These are phyloP conservation scores for Pseudogymnoascus sp. DNA, from an alignment of 2,329 filamentous ascomycete species.

Conservation along the genomic window DNA sequence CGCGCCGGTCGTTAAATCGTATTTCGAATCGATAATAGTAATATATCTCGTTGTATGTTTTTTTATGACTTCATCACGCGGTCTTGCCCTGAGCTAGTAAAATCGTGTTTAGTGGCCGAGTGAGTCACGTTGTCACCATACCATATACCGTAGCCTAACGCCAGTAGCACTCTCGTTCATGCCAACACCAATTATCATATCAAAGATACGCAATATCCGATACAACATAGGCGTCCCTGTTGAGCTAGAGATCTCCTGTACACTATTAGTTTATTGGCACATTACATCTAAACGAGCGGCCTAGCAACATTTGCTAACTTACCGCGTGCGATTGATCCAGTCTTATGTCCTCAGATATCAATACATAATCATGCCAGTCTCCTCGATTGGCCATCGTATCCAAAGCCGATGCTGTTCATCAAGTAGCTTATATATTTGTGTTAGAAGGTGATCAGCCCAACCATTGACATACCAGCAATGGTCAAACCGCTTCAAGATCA, in stretches of 20 bases:
- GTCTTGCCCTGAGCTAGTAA: not conserved
- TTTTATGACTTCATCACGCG: not conserved
- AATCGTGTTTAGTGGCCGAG: not conserved
- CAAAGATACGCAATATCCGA: not conserved
- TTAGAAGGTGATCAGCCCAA: constrained; percentile 29
- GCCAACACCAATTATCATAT: not conserved
- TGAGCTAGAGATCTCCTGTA: not conserved
- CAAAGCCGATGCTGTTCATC: constrained; percentile 31
- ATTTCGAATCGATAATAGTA: not conserved
- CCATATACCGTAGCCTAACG: not conserved
- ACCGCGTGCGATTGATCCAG: not conserved
- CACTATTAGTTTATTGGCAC: not conserved
- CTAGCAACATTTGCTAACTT: not conserved
- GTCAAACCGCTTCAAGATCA: constrained; percentile 28
- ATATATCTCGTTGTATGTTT: not conserved
- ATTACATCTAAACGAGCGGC: not conserved
- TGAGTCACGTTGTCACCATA: not conserved
- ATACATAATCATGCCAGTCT: constrained; percentile 18
- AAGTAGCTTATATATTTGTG: constrained; percentile 26
- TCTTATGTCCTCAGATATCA: not conserved
- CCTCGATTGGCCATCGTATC: constrained; percentile 28
- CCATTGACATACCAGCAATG: constrained; percentile 32
- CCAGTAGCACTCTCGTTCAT: not conserved
- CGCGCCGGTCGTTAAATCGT: not conserved
- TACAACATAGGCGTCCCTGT: not conserved